phyloP scores from a whole-genome alignment of 2,329 filamentous ascomycete species.

The Diaporthe nobilis region DNA sequence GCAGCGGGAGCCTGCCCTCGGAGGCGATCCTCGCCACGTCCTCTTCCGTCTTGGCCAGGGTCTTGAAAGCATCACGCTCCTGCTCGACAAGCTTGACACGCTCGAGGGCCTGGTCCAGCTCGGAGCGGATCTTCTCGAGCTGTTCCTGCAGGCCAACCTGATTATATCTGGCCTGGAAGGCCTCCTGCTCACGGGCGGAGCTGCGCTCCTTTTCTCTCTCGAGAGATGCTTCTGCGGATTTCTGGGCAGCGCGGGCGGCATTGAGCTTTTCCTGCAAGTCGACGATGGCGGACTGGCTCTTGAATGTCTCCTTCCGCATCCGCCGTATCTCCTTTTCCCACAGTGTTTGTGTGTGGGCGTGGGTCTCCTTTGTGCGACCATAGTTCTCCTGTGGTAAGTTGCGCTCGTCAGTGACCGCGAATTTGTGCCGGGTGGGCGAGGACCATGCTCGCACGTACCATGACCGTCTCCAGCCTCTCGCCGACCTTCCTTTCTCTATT shows the following conservation, averaged over 20 bases:
- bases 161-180: constrained; percentile 76
- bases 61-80: constrained; percentile 82
- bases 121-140: constrained; percentile 42
- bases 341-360: constrained; percentile 74
- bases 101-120: constrained; percentile 72
- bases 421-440: neutral
- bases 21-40: constrained; percentile 77
- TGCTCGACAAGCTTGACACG: constrained; percentile 77
- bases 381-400: constrained; percentile 72
- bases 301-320: constrained; percentile 80
- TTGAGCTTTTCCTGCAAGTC: constrained; percentile 84
- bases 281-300: constrained; percentile 77
- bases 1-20: constrained; percentile 78
- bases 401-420: neutral
- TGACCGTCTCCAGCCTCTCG: constrained; percentile 77
- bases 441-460: constrained; percentile 65
- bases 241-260: constrained; percentile 67
- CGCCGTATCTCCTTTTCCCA: constrained; percentile 83
- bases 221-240: constrained; percentile 70
- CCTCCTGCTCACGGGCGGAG: constrained; percentile 76
- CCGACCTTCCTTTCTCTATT: constrained; percentile 76
- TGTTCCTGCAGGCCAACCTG: constrained; percentile 77
- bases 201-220: constrained; percentile 75
- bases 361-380: constrained; percentile 77
- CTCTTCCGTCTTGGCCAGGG: constrained; percentile 80